These are phyloP conservation scores for Fonsecaea monophora DNA, from an alignment of 2,329 filamentous ascomycete genomes.

Conservation along the genomic window DNA sequence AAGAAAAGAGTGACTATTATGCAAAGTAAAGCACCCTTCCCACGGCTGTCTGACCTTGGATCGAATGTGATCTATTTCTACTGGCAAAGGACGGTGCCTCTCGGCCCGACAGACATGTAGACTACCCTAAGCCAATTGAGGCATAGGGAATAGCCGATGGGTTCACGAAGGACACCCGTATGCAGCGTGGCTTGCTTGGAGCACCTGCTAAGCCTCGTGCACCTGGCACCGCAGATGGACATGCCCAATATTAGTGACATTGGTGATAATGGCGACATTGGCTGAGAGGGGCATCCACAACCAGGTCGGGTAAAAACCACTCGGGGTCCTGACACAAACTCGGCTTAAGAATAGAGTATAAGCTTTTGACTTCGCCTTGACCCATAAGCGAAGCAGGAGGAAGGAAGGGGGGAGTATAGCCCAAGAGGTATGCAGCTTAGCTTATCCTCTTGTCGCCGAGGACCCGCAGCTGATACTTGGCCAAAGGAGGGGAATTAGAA, in stretches of 20 bases:
- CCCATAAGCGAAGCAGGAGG: no score
- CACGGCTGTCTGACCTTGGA: not conserved
- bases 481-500: no score
- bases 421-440: not conserved
- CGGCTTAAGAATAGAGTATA: not conserved
- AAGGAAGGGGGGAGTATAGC: no score
- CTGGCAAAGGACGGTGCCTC: not conserved
- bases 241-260: not conserved
- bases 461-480: not conserved
- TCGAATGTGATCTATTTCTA: not conserved
- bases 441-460: not conserved
- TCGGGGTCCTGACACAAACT: not conserved
- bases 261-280: not conserved
- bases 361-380: not conserved
- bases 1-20: not conserved
- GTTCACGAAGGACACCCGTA: not conserved
- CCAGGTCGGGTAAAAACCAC: not conserved
- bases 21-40: not conserved
- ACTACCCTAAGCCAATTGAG: not conserved
- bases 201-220: not conserved
- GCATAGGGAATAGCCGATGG: not conserved
- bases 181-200: not conserved
- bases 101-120: not conserved
- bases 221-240: not conserved
- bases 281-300: not conserved